Base-by-base conservation (phyloP, 2,329 filamentous ascomycete species). In the Hansfordia pulvinata region DNA sequence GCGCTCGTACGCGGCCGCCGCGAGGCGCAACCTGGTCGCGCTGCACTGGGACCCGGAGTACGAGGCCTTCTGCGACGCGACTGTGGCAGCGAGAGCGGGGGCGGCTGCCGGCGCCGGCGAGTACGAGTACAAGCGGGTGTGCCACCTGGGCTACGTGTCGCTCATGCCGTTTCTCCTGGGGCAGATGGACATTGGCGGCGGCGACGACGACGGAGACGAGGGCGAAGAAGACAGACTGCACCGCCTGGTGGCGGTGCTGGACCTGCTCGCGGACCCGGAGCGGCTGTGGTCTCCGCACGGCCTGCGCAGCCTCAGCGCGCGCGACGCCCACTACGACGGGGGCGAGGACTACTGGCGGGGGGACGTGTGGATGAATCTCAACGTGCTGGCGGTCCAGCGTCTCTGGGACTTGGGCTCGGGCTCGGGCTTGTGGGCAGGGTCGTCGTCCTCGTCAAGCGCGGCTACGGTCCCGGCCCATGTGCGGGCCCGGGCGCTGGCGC, bases 301-400 rank as follows among this genome's bases (percentile, higher is more conserved):
- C n/a, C 69, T 98, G 35, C 70, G 88, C 33, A 93, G 85, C 53
- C 53, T 98, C 50, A 93, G 85, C 56, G 79, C 78, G 55, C 72
- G 73, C 41, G 79, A 90, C 43, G 64, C 77, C 43, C 70, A 84
- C 34, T 96, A 94, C 50, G 84, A 78, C 20, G 93, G 84, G 0
- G 82, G 65, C 2, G 90, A 98, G 59, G 94, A 98, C 53, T 98
- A 98, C 60, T 98, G 90, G 88, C 71, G 85, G 35, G 81, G 83
- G 36, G 85, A 88, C 0, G 69, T 96, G 14, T 96, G 88, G 88
- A 80, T 96, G 45, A 90, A 90, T 47, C 85, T 96, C 39, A 96
- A 96, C 56, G 94, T 93, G 51, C 61, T 96, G 41, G 75, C 81
- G 26, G 57, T 94, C 27, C 70, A 76, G 38, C 75, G 82, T 45